These are phyloP conservation scores for Ophiocordyceps sinensis DNA, from an alignment of 2,329 filamentous ascomycete species.

Conservation along the genomic window DNA sequence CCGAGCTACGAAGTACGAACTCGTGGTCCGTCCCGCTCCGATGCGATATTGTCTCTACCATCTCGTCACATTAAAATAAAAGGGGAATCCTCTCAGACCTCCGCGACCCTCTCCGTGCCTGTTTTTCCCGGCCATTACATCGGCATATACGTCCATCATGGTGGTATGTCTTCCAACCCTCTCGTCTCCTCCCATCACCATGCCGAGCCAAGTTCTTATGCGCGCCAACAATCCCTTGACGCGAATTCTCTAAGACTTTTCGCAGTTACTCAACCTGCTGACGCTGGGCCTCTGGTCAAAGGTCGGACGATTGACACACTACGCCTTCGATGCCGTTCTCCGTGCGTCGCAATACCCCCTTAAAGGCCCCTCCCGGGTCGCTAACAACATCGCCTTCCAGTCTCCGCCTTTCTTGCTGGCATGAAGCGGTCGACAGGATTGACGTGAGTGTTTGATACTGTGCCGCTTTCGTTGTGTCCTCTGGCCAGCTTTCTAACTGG, in stretches of 20 bases:
- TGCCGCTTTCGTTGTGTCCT: not conserved
- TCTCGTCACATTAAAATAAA: too few relatives aligned
- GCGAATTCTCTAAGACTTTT: conserved; percentile 8
- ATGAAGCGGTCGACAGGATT: conserved; percentile 95
- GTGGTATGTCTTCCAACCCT: too few relatives aligned
- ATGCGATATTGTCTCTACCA: too few relatives aligned
- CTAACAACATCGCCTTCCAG: conserved; percentile 25
- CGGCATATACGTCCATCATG: too few relatives aligned
- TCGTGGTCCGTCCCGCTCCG: too few relatives aligned
- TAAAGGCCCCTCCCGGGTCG: not conserved
- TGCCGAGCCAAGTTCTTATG: too few relatives aligned
- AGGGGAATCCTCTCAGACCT: too few relatives aligned
- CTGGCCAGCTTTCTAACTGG: conserved; percentile 7
- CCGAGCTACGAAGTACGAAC: too few relatives aligned
- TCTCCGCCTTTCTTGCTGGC: conserved; percentile 91
- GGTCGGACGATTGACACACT: conserved; percentile 87
- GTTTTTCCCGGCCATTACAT: too few relatives aligned
- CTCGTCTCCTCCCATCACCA: too few relatives aligned
- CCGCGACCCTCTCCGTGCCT: too few relatives aligned
- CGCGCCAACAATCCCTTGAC: not conserved
- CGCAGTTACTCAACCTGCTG: conserved; percentile 51
- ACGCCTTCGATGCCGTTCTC: conserved; percentile 90
- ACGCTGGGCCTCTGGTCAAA: conserved; percentile 57
- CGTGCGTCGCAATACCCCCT: conserved; percentile 38
- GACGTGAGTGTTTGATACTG: conserved; percentile 55